A percentile compares a stretch with the other conserved stretches of the same genome.
Conservation (phyloP, 2,329 filamentous ascomycete species). For the Trichoderma arundinaceum region DNA sequence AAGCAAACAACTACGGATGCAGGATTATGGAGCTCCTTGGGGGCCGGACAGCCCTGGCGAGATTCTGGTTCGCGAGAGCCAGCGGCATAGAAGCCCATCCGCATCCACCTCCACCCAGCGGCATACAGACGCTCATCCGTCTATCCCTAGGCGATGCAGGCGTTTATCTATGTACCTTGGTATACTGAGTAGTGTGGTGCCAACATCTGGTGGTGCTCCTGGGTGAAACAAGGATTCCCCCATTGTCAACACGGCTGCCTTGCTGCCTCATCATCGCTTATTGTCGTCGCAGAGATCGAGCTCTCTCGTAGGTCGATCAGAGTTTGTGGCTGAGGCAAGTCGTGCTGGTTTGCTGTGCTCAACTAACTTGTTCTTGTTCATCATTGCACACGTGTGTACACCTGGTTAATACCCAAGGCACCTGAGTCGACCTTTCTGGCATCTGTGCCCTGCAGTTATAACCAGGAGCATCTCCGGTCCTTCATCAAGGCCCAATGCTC, state of each 20-base stretch:
- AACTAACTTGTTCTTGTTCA: background rate
- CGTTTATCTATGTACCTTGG: background rate
- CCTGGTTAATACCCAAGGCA: background rate
- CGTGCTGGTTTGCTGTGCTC: background rate
- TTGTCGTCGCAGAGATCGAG: background rate
- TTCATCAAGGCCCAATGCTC: constrained; percentile 26
- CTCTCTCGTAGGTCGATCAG: background rate
- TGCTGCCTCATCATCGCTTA: constrained; percentile 1
- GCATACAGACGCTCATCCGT: background rate
- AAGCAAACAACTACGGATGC: background rate
- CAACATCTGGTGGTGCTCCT: background rate
- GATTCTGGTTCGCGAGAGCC: constrained; percentile 1
- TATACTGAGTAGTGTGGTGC: background rate
- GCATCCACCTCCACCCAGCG: background rate
- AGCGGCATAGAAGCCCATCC: background rate
- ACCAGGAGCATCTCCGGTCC: background rate
- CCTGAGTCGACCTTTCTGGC: background rate
- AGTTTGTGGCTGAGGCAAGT: constrained; percentile 21
- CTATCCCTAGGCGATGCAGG: background rate
- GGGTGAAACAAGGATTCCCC: background rate
- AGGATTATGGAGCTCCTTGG: background rate
- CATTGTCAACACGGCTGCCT: background rate
- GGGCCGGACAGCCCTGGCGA: background rate
- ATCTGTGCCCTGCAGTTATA: background rate
- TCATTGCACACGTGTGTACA: background rate